Evolutionary conservation across 1,284 basidiomycete genomes (phyloP), one percentile per base, ranked within the genome.

Genomic region (Jaminaea rosea): DNA sequence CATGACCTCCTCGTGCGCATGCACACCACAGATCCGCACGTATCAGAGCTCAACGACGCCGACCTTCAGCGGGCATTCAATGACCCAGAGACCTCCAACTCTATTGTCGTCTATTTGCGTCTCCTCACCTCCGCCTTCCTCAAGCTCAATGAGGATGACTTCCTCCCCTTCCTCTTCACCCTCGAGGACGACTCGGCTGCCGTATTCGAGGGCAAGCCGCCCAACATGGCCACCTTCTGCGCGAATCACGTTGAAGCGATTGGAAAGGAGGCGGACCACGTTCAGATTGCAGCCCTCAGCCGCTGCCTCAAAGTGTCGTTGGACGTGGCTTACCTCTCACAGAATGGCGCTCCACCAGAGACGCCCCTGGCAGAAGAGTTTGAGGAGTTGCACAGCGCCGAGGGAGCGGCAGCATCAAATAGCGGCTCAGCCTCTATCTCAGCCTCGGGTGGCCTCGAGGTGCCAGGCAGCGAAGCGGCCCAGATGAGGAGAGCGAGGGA

Each of bases 221-320:
- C 59, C 13, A 56, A 56, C 11, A 71, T 71, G 65, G 46, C 55
- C 17, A 46, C 50, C 11, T 71, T 71, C 52, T 64, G 64, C 49
- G 46, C 59, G 23, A 52, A 56, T 27, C 61, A 69, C 23, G 65
- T 71, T 9, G 68, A 71, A 19, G 63, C 68, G 0, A 60, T 71
- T 31, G 67, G 68, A 2, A 67, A 63, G 39, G 68, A 71, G 50
- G 68, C 68, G 0, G 68, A 71, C 44, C 68, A 71, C 29, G 51
- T 71, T 1, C 65, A 68, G 51, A 69, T 71, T 50, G 65, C 66
- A 21, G 65, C 68, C 1, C 51, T 71, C 26, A 57, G 59, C n/a
- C 47, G 52, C 0, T 60, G 56, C 0, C 63, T 69, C 34, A 60
- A 62, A 19, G 60, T 63, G 10, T 59, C 53, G 10, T 48, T 71